Evolutionary conservation across 208 protist genomes (phyloP).

Genomic region (Leishmania mexicana): DNA sequence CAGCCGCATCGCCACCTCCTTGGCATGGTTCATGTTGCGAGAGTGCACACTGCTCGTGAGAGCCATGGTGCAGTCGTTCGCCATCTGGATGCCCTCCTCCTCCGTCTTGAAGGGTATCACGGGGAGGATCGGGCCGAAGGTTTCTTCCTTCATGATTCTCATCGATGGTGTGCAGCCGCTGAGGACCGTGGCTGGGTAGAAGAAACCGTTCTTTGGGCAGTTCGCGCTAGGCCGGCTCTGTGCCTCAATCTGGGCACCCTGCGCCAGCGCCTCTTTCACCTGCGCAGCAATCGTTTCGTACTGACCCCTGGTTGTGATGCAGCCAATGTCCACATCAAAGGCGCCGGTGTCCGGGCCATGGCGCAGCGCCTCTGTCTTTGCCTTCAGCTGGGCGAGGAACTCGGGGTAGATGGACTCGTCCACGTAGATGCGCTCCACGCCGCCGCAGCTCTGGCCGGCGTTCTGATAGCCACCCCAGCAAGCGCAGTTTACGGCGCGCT

Average conservation of each 20-base stretch:
- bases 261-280: conserved; percentile 66
- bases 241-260: conserved; percentile 66
- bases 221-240: conserved; percentile 63
- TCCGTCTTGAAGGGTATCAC: conserved; percentile 79
- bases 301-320: conserved; percentile 70
- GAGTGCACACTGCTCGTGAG: conserved; percentile 87
- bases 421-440: conserved; percentile 81
- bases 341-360: conserved; percentile 59
- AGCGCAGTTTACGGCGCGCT: conserved; percentile 82
- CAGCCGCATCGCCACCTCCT: conserved; percentile 47
- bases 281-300: conserved; percentile 61
- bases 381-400: conserved; percentile 64
- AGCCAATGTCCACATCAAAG: conserved; percentile 75
- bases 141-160: conserved; percentile 88
- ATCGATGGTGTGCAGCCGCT: conserved; percentile 77
- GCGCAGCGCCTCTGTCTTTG: conserved; percentile 73
- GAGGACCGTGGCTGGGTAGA: conserved; percentile 88
- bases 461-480: conserved; percentile 85
- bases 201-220: conserved; percentile 51
- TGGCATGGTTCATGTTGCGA: conserved; percentile 30
- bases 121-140: conserved; percentile 91
- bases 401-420: conserved; percentile 65
- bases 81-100: conserved; percentile 73
- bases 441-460: conserved; percentile 81
- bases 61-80: conserved; percentile 75